These are phyloP conservation scores for Leccinum uliginosum DNA, from an alignment of 768 basidiomycete genomes.

Conservation along the genomic window DNA sequence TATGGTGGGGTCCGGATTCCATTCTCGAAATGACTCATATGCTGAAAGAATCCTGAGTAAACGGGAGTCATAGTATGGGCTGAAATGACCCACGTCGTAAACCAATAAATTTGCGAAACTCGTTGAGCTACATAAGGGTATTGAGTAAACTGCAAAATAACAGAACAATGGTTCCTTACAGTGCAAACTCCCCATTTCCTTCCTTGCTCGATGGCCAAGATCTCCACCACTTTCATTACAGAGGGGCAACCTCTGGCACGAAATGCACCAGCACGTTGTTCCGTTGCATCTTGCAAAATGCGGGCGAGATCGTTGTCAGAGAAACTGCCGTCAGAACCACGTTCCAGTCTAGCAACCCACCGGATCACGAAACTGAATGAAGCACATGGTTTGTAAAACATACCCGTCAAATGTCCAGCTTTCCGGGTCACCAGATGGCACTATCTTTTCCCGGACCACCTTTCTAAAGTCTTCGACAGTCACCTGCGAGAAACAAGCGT, in stretches of 20 bases:
- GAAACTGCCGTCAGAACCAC: conserved; percentile 54
- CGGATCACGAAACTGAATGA: not conserved
- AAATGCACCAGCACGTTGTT: conserved; percentile 56
- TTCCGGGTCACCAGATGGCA: conserved; percentile 22
- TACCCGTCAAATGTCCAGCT: conserved; percentile 57
- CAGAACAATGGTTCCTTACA: conserved; percentile 34
- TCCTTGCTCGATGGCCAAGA: conserved; percentile 63
- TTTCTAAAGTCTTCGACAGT: conserved; percentile 19
- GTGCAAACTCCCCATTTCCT: conserved; percentile 71
- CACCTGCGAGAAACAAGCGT: conserved; percentile 9
- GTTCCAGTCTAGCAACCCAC: conserved; percentile 38
- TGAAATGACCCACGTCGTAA: conserved; percentile 49
- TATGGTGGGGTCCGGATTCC: conserved; percentile 62
- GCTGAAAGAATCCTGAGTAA: conserved; percentile 36
- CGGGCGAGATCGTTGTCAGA: conserved; percentile 58
- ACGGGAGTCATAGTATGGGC: not conserved
- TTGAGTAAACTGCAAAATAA: not conserved
- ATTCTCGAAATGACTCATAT: conserved; percentile 61
- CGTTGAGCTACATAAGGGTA: conserved; percentile 46
- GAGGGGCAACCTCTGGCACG: conserved; percentile 67
- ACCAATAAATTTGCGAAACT: conserved; percentile 69
- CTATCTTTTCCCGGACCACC: conserved; percentile 10
- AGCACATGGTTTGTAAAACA: not conserved
- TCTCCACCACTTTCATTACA: conserved; percentile 61
- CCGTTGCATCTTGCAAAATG: conserved; percentile 60